Percentiles rank a stretch among this genome's conserved stretches.
phyloP scores from a whole-genome alignment of 2,329 filamentous ascomycete species.

The Phaeophleospora eucalypticola region DNA sequence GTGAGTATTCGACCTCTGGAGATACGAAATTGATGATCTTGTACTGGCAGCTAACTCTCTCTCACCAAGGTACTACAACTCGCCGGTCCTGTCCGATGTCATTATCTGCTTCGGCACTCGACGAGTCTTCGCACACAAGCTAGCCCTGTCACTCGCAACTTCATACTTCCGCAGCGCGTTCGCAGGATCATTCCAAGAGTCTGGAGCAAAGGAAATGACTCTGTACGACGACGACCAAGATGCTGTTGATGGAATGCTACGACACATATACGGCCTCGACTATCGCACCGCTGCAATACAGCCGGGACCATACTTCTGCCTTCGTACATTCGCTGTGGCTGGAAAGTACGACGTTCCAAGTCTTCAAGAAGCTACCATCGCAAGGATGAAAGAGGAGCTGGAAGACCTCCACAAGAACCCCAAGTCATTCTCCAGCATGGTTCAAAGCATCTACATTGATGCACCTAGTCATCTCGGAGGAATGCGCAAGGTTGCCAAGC shows the following conservation, averaged over 20 bases:
- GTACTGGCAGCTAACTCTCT: no score
- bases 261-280: conserved; percentile 9
- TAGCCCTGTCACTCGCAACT: background rate
- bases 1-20: no score
- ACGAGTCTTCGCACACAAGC: background rate
- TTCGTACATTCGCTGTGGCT: conserved; percentile 6
- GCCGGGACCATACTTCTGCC: background rate
- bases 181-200: background rate
- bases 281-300: background rate
- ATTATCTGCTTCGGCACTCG: background rate
- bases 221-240: conserved; percentile 9
- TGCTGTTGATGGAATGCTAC: conserved; percentile 6
- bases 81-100: background rate
- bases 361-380: background rate
- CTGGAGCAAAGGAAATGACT: background rate
- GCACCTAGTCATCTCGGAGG: background rate
- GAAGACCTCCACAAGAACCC: background rate
- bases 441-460: conserved; percentile 3
- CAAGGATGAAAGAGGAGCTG: background rate
- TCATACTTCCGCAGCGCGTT: background rate
- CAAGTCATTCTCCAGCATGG: background rate
- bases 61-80: background rate
- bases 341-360: conserved; percentile 8
- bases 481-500: background rate
- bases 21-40: no score